phyloP scores from a whole-genome alignment of 768 basidiomycete species.

The Melanogaster broomeanus region DNA sequence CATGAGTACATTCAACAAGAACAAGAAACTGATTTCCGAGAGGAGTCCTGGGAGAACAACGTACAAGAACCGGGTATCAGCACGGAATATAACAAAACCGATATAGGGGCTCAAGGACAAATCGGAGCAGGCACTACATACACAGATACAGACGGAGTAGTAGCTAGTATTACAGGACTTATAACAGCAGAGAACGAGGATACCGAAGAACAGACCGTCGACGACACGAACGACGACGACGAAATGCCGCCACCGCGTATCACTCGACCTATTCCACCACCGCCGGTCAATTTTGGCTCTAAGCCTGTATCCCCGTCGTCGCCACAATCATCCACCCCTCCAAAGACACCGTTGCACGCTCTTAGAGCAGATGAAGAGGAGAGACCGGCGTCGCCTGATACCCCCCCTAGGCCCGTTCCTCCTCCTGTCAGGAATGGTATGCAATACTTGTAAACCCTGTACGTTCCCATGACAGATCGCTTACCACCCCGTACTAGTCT shows the following conservation, averaged over 20 bases:
- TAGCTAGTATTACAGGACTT: background rate
- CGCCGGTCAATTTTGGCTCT: constrained; percentile 31
- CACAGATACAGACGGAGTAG: background rate
- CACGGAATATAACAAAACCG: background rate
- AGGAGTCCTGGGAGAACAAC: no score
- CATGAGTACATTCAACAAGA: background rate
- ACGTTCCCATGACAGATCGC: background rate
- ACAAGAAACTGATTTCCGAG: constrained; percentile 3
- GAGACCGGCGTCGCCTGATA: constrained; percentile 30
- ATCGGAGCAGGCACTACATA: background rate
- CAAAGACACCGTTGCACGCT: constrained; percentile 6
- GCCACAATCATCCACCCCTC: constrained; percentile 16
- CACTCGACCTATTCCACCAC: constrained; percentile 32
- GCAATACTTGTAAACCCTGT: background rate
- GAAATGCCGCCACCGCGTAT: constrained; percentile 34
- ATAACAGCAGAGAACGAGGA: constrained; percentile 9
- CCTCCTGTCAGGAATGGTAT: constrained; percentile 32
- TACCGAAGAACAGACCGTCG: constrained; percentile 16
- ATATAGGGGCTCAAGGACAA: background rate
- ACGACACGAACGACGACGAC: constrained; percentile 19
- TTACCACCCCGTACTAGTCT: constrained; percentile 15
- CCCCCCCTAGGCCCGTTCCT: constrained; percentile 30
- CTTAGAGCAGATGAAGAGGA: constrained; percentile 23
- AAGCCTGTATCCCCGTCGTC: constrained; percentile 18
- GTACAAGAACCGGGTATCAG: no score